Base-by-base conservation (phyloP, 2,329 filamentous ascomycete genomes). In the Stemphylium beticola region DNA sequence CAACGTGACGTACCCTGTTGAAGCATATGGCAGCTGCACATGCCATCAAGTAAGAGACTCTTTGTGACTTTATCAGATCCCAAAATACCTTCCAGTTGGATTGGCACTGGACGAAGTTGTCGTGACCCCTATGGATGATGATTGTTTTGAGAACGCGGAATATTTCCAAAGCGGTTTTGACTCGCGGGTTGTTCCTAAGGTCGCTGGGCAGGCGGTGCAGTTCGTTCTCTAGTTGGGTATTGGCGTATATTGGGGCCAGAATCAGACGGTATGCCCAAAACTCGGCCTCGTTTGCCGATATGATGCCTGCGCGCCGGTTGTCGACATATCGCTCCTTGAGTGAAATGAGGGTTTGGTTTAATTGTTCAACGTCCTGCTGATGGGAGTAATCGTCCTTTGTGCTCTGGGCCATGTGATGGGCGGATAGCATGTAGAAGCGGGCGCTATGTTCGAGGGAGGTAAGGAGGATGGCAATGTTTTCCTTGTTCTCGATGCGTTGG, bases 21-120 rank as follows among this genome's bases (percentile, higher is more conserved):
- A 88, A 88, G 57, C 83, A 83, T 10, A 86, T 82, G 62, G 88
- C 86, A 1, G 85, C 83, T 20, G 86, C 83, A 69, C 86, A 88
- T 7, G 82, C 85, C 81, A 86, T 84, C 7, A 87, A 74, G 63
- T 87, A 88, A 0, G 85, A 84, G 1, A 85, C 79, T 29, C 78
- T 75, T 3, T 77, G 76, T 1, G 85, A 87, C 49, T 78, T 76
- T 37, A 88, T 71, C 15, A 85, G 64, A 9, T 75, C 77, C 78
- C 86, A 88, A 61, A 87, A 87, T 2, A 77, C 76, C 42, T 79
- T 74, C 70, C 83, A 85, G 56, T 87, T 84, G 22, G 82, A 82
- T 57, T 85, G 83, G 6, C 83, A 84, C 49, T 85, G 79, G 7
- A 81, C 74, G 61, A 83, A 82, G 4, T 73, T 29, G 79, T 81